Percentiles rank a stretch among this genome's conserved stretches.
These are phyloP conservation scores for Pyrenophora tritici-repentis DNA, from an alignment of 2,329 filamentous ascomycete species.

Conservation along the genomic window DNA sequence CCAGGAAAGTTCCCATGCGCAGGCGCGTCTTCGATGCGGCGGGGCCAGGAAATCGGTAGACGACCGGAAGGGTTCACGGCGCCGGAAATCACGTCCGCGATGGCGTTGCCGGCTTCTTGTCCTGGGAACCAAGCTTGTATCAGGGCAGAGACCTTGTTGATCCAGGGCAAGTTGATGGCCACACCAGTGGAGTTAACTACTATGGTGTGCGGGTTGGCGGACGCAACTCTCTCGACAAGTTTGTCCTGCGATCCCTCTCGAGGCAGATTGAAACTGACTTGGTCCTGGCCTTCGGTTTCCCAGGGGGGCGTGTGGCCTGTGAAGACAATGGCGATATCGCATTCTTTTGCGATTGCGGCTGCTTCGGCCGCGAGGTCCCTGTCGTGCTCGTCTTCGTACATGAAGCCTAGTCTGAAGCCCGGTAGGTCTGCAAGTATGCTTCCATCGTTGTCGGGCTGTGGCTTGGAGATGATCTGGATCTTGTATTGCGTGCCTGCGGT, in stretches of 20 bases:
- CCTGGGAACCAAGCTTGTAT: slow-evolving; percentile 51
- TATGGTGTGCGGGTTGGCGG: slow-evolving; percentile 69
- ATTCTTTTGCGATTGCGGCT: slow-evolving; percentile 31
- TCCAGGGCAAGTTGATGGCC: slow-evolving; percentile 73
- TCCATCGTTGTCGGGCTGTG: slow-evolving; percentile 55
- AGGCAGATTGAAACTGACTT: slow-evolving; percentile 60
- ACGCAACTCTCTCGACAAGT: slow-evolving; percentile 68
- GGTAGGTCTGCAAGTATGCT: slow-evolving; percentile 38
- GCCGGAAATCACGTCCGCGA: slow-evolving; percentile 50
- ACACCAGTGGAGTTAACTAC: slow-evolving; percentile 80
- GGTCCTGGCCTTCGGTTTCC: slow-evolving; percentile 65
- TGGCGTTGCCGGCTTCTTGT: slow-evolving; percentile 50
- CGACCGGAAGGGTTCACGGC: slow-evolving; percentile 47
- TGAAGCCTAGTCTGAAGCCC: slow-evolving; percentile 44
- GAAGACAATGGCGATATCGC: slow-evolving; percentile 40
- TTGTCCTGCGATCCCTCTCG: slow-evolving; percentile 61
- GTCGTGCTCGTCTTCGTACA: slow-evolving; percentile 38
- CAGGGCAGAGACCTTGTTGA: slow-evolving; percentile 50
- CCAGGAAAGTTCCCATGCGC: slow-evolving; percentile 48
- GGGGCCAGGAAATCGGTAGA: slow-evolving; percentile 48
- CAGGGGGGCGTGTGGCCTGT: slow-evolving; percentile 43
- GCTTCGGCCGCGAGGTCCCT: slow-evolving; percentile 34
- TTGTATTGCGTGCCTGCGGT: slow-evolving; percentile 65
- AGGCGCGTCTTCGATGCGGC: slow-evolving; percentile 42
- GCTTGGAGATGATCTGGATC: slow-evolving; percentile 62